A percentile compares a stretch with the other conserved stretches of the same genome.
These are phyloP conservation scores for Tagetes erecta DNA, from an alignment of 129 eudicot species.

Conservation along the genomic window DNA sequence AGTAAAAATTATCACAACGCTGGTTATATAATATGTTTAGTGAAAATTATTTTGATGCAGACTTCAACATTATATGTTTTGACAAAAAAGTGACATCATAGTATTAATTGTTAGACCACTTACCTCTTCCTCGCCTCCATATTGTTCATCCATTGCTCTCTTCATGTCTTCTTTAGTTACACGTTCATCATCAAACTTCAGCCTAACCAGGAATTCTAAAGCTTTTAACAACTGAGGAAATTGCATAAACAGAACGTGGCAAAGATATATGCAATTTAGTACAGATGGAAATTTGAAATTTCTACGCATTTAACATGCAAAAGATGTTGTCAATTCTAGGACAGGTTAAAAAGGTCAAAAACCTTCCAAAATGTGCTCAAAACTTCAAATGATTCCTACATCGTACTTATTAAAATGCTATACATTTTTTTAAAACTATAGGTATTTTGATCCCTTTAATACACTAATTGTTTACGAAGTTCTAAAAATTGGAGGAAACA, in stretches of 20 bases:
- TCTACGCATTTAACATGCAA: not conserved
- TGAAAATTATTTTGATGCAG: not conserved
- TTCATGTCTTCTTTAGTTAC: slow-evolving; percentile 90
- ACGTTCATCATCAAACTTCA: slow-evolving; percentile 94
- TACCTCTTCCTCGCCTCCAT: slow-evolving; percentile 99
- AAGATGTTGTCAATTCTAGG: not conserved
- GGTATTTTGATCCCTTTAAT: not conserved
- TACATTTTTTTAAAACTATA: not conserved
- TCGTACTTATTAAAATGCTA: not conserved
- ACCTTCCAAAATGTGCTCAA: not conserved
- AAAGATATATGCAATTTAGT: not conserved
- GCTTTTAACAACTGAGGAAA: not conserved
- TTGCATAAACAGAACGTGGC: not conserved
- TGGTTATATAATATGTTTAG: not conserved
- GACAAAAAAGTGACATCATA: slow-evolving; percentile 14
- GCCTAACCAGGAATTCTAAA: slow-evolving; percentile 42
- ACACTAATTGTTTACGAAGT: not conserved
- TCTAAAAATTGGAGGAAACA: not conserved
- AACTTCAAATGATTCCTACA: not conserved
- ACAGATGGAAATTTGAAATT: not conserved
- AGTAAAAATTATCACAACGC: not conserved
- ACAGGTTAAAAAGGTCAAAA: not conserved
- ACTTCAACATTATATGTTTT: slow-evolving; percentile 1
- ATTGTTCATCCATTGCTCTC: slow-evolving; percentile 97
- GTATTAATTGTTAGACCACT: slow-evolving; percentile 8